Conservation (phyloP, 2,329 filamentous ascomycete genomes). For the Zymoseptoria brevis region DNA sequence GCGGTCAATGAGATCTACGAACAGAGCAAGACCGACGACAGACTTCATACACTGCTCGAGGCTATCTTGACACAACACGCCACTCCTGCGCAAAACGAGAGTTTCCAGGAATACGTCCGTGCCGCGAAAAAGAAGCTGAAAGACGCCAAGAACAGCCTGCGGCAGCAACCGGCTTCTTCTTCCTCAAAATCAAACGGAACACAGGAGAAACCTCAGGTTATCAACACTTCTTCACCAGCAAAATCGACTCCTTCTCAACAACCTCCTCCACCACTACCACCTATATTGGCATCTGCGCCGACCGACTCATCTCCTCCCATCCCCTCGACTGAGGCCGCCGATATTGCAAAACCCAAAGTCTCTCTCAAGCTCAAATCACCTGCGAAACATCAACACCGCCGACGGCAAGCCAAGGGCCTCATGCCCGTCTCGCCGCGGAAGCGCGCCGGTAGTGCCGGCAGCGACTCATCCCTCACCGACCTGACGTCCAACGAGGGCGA, state of each 20-base stretch:
- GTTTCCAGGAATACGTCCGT: slow-evolving; percentile 39
- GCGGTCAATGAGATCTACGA: slow-evolving; percentile 39
- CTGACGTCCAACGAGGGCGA: slow-evolving; percentile 29
- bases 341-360: slow-evolving; percentile 21
- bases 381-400: slow-evolving; percentile 11
- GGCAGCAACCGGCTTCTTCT: slow-evolving; percentile 30
- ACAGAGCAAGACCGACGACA: slow-evolving; percentile 32
- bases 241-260: slow-evolving; percentile 11
- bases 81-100: slow-evolving; percentile 31
- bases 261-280: slow-evolving; percentile 11
- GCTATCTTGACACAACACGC: slow-evolving; percentile 36
- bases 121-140: slow-evolving; percentile 36
- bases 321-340: slow-evolving; percentile 26
- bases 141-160: slow-evolving; percentile 19
- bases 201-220: slow-evolving; percentile 17
- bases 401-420: slow-evolving; percentile 13
- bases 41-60: slow-evolving; percentile 35
- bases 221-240: slow-evolving; percentile 1
- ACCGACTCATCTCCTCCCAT: slow-evolving; percentile 10
- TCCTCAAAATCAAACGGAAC: slow-evolving; percentile 17
- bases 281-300: not conserved
- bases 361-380: slow-evolving; percentile 27
- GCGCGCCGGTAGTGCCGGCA: slow-evolving; percentile 17
- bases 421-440: slow-evolving; percentile 23
- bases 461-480: slow-evolving; percentile 29